Base-by-base conservation (phyloP, 2,329 filamentous ascomycete genomes). In the Mycocentrospora acerina region DNA sequence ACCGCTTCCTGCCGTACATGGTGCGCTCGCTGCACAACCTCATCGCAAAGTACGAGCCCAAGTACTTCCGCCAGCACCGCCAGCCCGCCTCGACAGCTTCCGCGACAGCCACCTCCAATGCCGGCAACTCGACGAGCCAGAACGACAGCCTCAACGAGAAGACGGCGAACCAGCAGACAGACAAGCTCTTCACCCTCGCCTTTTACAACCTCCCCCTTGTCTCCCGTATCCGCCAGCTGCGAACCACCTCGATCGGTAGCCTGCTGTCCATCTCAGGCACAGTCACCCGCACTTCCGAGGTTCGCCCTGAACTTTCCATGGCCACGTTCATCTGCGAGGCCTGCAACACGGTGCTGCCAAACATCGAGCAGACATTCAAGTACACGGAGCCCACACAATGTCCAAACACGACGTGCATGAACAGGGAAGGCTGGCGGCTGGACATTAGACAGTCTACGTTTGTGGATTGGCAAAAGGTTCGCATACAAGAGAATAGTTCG, bases 381-480 rank as follows among this genome's bases (percentile, higher is more conserved):
- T 98, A 96, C 69, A 96, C 91, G 0, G 93, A 98, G 64, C 93
- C 93, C 1, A 91, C 90, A 3, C 89, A 96, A 71, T 98, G 93
- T 56, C 91, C 93, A 8, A 97, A 97, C 62, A 66, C 75, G 17
- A 86, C 80, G 6, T 98, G 93, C 66, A 84, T 84, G 57, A 98
- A 98, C 71, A 84, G 93, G 17, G 74, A 85, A 42, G 89, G 87
- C n/a, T 98, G 93, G 93, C 83, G 90, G 51, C 73, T 98, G n/a
- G 91, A 98, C 57, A 96, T 98, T 59, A 80, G 89, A 29, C 91
- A 95, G 67, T 96, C 90, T 67, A 97, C 90, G 0, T 98, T 98
- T 64, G 87, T 98, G 46, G 93, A 98, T 71, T 98, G 93, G 93
- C 93, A 98, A 66, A 97, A 97, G 67, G 90, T 97, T 16, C 87